phyloP scores from a whole-genome alignment of 2,329 filamentous ascomycete species.

The Parastagonospora nodorum region DNA sequence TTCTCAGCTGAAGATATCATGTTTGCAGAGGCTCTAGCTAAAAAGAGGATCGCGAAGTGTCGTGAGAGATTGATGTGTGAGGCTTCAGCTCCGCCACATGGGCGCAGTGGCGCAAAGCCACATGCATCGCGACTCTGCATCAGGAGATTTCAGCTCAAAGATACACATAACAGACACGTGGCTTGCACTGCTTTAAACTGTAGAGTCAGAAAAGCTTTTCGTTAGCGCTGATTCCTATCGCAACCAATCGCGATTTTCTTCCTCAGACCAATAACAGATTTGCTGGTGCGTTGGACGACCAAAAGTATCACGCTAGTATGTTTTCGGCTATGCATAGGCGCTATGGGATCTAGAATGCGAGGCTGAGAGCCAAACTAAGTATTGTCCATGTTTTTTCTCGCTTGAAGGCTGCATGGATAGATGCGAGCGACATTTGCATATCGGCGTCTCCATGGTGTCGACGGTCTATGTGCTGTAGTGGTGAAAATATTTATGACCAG shows the following conservation, averaged over 20 bases:
- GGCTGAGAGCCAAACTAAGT: no score
- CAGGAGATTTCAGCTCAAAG: neutral
- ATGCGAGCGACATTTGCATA: neutral
- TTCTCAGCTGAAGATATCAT: neutral
- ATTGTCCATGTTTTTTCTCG: no score
- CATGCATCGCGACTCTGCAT: neutral
- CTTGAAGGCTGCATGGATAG: neutral
- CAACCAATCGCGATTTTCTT: neutral
- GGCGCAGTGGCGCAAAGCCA: neutral
- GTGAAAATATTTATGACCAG: neutral
- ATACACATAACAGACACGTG: constrained; percentile 1
- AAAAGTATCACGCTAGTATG: no score
- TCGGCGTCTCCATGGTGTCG: neutral
- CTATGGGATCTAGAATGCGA: no score
- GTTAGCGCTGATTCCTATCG: neutral
- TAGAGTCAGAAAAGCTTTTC: neutral
- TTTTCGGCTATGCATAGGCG: no score
- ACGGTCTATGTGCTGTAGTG: neutral
- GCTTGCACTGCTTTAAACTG: neutral
- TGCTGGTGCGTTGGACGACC: no score
- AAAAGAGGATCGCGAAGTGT: neutral
- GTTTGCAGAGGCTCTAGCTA: neutral
- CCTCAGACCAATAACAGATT: neutral
- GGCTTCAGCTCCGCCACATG: neutral
- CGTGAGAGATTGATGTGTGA: neutral